Conservation (phyloP, 2,329 filamentous ascomycete species). For the Ilyonectria destructans region DNA sequence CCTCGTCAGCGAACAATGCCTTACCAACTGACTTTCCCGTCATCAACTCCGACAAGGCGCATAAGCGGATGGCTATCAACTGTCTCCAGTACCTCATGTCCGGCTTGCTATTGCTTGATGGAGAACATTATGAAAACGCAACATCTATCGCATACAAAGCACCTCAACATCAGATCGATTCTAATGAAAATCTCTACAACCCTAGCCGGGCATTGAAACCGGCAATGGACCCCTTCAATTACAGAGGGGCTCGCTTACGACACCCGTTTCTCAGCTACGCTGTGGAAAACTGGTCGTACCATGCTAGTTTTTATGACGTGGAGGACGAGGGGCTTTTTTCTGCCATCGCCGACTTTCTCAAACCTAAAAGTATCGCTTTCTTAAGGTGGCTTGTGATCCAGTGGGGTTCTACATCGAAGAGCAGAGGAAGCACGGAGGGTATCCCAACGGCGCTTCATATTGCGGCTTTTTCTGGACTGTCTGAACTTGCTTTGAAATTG, state of each 20-base stretch:
- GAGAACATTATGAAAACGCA: constrained; percentile 6
- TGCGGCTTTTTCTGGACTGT: constrained; percentile 42
- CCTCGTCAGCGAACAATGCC: no score
- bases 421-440: constrained; percentile 11
- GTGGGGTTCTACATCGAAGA: constrained; percentile 35
- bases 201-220: neutral
- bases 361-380: constrained; percentile 25
- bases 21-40: constrained; percentile 31
- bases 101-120: constrained; percentile 33
- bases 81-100: constrained; percentile 41
- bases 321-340: constrained; percentile 34
- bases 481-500: constrained; percentile 24
- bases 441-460: constrained; percentile 41
- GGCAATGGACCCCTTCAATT: constrained; percentile 25
- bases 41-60: constrained; percentile 37
- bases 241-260: constrained; percentile 37
- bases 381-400: constrained; percentile 39
- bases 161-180: constrained; percentile 11
- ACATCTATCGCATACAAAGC: constrained; percentile 15
- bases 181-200: neutral
- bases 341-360: constrained; percentile 24
- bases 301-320: constrained; percentile 40
- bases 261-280: constrained; percentile 43
- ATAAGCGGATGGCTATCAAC: constrained; percentile 38
- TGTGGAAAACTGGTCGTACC: constrained; percentile 44